Conservation (phyloP, 805 yeast genomes). For the Yarrowia osloensis region DNA sequence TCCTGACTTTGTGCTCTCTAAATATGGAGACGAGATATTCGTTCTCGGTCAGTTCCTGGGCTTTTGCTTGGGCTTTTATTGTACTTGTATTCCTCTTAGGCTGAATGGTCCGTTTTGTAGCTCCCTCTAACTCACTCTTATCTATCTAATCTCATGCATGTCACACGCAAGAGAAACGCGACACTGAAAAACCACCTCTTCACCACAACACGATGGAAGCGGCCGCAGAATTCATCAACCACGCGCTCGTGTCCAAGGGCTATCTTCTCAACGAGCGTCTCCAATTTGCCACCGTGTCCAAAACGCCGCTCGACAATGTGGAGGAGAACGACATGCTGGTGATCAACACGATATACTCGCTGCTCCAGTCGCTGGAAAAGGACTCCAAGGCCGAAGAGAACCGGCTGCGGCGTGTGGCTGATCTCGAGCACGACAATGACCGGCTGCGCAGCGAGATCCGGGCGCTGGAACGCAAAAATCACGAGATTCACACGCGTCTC, state of each 20-base stretch:
- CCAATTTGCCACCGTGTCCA: slow-evolving; percentile 31
- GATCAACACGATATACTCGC: slow-evolving; percentile 37
- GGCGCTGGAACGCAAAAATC: neutral
- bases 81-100: too few relatives aligned
- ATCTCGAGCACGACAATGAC: slow-evolving; percentile 30
- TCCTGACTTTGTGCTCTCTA: too few relatives aligned
- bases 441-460: slow-evolving; percentile 8
- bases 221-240: slow-evolving; percentile 34
- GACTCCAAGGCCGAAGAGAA: slow-evolving; percentile 32
- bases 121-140: neutral
- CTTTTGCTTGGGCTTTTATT: too few relatives aligned
- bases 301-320: slow-evolving; percentile 2
- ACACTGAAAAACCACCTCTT: neutral
- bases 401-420: slow-evolving; percentile 26
- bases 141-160: slow-evolving; percentile 9
- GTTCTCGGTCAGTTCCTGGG: too few relatives aligned
- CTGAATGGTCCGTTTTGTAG: too few relatives aligned
- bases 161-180: neutral
- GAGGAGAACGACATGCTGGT: slow-evolving; percentile 35
- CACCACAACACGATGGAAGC: neutral
- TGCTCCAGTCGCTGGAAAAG: slow-evolving; percentile 35
- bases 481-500: neutral
- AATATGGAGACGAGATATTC: too few relatives aligned
- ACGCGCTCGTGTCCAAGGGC: slow-evolving; percentile 36
- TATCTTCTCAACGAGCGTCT: slow-evolving; percentile 34